phyloP scores from a whole-genome alignment of 2,329 filamentous ascomycete species.

The Colletotrichum chlorophyti region DNA sequence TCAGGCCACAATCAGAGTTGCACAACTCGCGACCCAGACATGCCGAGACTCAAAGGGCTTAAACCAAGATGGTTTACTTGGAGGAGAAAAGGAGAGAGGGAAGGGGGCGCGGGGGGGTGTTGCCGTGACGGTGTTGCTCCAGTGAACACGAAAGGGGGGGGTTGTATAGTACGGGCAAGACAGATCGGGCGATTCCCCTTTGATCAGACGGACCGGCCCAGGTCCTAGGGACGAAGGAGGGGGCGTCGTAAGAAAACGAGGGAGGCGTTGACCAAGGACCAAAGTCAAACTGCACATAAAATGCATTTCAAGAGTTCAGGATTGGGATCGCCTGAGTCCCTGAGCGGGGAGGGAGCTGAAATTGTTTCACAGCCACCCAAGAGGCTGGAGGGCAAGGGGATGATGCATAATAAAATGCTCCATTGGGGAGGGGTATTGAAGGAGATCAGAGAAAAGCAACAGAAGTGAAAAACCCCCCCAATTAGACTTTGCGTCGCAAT shows the following conservation, averaged over 20 bases:
- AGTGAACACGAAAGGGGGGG: background rate
- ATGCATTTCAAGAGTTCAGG: no score
- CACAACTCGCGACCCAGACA: conserved; percentile 13
- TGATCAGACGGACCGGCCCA: conserved; percentile 17
- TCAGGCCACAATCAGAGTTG: background rate
- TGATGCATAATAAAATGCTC: background rate
- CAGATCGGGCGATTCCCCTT: conserved; percentile 14
- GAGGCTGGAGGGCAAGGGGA: background rate
- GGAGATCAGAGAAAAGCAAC: no score
- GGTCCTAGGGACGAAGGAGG: background rate
- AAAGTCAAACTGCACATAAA: no score
- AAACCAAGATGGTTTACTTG: background rate
- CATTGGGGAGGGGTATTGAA: no score
- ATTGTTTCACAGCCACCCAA: conserved; percentile 13
- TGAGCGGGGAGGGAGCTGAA: background rate
- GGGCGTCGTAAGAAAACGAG: background rate
- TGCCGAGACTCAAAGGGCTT: conserved; percentile 11
- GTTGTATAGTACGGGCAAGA: background rate
- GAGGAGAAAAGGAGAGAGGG: background rate
- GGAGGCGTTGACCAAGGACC: background rate
- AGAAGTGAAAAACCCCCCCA: no score
- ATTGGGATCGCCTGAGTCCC: no score
- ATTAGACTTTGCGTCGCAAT: conserved; percentile 20
- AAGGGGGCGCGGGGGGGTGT: background rate
- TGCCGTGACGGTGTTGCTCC: background rate